Evolutionary conservation across 1,284 basidiomycete species (phyloP).

Genomic region (Cystobasidium sp.): DNA sequence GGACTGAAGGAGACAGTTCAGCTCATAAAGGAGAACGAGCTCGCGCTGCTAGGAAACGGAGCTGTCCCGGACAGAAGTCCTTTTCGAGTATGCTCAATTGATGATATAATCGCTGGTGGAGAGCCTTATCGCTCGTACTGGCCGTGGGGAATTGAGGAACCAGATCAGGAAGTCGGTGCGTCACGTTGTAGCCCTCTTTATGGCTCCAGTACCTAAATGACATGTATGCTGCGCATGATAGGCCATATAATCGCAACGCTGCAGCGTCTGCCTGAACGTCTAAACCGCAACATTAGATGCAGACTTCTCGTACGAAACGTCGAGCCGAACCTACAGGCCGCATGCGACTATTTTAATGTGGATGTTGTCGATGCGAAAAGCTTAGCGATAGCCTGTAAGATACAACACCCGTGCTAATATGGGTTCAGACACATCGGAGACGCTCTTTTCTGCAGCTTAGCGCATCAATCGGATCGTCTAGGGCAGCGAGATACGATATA

Average conservation of each 20-base stretch:
- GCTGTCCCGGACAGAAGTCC: constrained; percentile 15
- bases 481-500: too few species aligned
- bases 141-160: constrained; percentile 24
- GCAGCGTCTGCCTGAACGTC: constrained; percentile 17
- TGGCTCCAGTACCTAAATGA: not conserved
- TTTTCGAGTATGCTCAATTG: not conserved
- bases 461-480: too few species aligned
- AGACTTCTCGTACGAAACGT: constrained; percentile 33
- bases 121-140: constrained; percentile 23
- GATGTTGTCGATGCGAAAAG: constrained; percentile 27
- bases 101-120: constrained; percentile 27
- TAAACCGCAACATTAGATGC: not conserved
- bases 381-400: constrained; percentile 1
- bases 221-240: not conserved
- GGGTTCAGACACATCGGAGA: too few species aligned
- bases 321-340: not conserved
- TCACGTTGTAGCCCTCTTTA: not conserved
- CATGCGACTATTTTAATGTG: constrained; percentile 27
- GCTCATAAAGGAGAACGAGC: constrained; percentile 24
- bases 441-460: too few species aligned
- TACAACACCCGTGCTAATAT: not conserved
- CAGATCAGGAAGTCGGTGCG: constrained; percentile 33
- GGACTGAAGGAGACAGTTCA: constrained; percentile 23
- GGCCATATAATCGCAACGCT: constrained; percentile 26
- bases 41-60: constrained; percentile 20